Conservation (phyloP, 129 eudicot species). For the Chrysanthemum makinoi region DNA sequence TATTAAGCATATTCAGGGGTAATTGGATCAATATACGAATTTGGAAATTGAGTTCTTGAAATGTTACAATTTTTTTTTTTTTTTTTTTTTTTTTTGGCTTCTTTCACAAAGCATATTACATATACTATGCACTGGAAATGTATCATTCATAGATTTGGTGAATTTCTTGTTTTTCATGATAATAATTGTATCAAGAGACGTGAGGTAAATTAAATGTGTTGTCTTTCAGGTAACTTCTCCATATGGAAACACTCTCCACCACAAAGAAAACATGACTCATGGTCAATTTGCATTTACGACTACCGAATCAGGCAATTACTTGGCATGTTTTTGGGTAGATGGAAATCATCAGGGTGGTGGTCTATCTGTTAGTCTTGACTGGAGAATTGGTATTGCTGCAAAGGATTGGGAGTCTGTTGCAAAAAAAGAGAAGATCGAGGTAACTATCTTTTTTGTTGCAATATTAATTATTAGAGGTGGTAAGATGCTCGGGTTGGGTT, state of each 20-base stretch:
- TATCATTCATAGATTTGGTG: neutral
- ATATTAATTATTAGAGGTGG: constrained; percentile 1
- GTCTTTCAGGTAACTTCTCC: constrained; percentile 81
- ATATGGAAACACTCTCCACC: constrained; percentile 68
- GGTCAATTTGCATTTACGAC: constrained; percentile 94
- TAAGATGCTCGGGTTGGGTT: neutral
- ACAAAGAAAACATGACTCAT: constrained; percentile 73
- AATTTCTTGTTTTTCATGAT: neutral
- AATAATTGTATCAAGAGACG: constrained; percentile 6
- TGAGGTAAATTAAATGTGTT: constrained; percentile 13
- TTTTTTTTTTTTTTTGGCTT: neutral
- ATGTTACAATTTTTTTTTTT: neutral
- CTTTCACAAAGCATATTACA: neutral
- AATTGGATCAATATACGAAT: too few relatives aligned
- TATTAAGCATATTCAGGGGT: too few relatives aligned
- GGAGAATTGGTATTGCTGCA: constrained; percentile 90
- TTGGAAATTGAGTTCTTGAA: too few relatives aligned
- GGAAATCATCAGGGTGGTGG: constrained; percentile 40
- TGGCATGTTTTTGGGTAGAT: constrained; percentile 77
- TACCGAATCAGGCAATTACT: constrained; percentile 69
- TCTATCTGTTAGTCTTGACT: constrained; percentile 68
- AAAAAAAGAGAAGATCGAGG: constrained; percentile 86
- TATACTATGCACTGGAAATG: neutral
- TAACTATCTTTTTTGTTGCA: constrained; percentile 18
- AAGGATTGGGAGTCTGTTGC: constrained; percentile 99